Evolutionary conservation across 768 basidiomycete genomes (phyloP).

Genomic region (Rhodotorula paludigena): DNA sequence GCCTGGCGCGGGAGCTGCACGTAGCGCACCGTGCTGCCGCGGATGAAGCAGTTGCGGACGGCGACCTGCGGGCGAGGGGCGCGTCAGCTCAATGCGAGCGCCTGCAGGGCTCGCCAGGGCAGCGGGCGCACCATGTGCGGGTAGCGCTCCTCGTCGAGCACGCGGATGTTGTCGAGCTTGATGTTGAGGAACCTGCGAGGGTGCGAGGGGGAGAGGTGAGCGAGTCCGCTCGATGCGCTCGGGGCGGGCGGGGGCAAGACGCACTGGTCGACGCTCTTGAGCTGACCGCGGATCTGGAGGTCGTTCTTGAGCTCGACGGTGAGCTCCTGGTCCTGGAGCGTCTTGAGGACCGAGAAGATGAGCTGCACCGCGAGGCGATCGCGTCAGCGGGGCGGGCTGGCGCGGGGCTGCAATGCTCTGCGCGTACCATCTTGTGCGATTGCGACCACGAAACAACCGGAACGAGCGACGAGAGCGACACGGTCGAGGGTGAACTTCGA

Average conservation of each 20-base stretch:
- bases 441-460: too few relatives aligned
- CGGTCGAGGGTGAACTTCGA: too few relatives aligned
- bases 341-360: constrained; percentile 98
- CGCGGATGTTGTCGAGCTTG: constrained; percentile 85
- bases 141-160: constrained; percentile 84
- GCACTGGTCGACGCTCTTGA: constrained; percentile 98
- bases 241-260: constrained; percentile 38
- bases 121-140: constrained; percentile 77
- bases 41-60: constrained; percentile 80
- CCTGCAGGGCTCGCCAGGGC: not conserved
- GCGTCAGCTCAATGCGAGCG: not conserved
- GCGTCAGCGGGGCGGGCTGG: not conserved
- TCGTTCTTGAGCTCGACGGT: constrained; percentile 82
- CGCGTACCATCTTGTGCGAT: not conserved
- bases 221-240: not conserved
- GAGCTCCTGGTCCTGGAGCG: constrained; percentile 88
- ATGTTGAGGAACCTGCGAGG: constrained; percentile 80
- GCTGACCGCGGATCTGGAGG: constrained; percentile 85
- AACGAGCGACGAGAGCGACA: too few relatives aligned
- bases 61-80: constrained; percentile 1
- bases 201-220: constrained; percentile 9
- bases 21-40: constrained; percentile 95
- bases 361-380: constrained; percentile 53
- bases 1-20: constrained; percentile 87
- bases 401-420: too few relatives aligned